Percentiles rank a stretch among this genome's conserved stretches.
Evolutionary conservation across 371 early-diverging fungal genomes (phyloP).

Genomic region (Capillidium rhysosporum): DNA sequence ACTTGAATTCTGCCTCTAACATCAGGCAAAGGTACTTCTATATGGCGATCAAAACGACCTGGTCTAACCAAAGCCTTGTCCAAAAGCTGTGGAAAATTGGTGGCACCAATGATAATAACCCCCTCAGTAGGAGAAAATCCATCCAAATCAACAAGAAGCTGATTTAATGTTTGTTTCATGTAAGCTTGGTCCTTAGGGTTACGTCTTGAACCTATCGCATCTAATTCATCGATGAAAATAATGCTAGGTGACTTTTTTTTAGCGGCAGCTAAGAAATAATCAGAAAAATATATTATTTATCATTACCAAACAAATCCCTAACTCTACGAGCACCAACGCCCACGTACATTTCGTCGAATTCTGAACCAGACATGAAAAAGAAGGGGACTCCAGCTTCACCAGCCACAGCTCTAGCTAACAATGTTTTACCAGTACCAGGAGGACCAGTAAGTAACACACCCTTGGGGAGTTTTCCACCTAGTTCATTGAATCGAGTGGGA

Average conservation of each 20-base stretch:
- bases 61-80: constrained; percentile 95
- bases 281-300: too few relatives aligned
- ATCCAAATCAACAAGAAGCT: constrained; percentile 88
- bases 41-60: constrained; percentile 92
- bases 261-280: constrained; percentile 45
- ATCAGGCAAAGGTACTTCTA: constrained; percentile 93
- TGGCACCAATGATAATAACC: constrained; percentile 95
- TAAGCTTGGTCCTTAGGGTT: constrained; percentile 83
- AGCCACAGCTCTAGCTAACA: constrained; percentile 72
- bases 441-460: constrained; percentile 97
- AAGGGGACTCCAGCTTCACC: constrained; percentile 93
- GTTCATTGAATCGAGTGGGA: constrained; percentile 70
- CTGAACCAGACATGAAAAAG: constrained; percentile 91
- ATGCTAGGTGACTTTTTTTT: constrained; percentile 91
- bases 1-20: constrained; percentile 88
- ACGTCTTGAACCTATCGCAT: constrained; percentile 95
- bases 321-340: constrained; percentile 92
- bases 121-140: constrained; percentile 87
- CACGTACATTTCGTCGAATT: constrained; percentile 97
- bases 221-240: constrained; percentile 98
- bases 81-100: constrained; percentile 95
- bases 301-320: constrained; percentile 34
- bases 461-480: constrained; percentile 91
- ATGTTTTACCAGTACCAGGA: constrained; percentile 98
- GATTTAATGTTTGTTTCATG: constrained; percentile 92